Conservation (phyloP, 768 basidiomycete genomes). For the Tulasnella sp. region DNA sequence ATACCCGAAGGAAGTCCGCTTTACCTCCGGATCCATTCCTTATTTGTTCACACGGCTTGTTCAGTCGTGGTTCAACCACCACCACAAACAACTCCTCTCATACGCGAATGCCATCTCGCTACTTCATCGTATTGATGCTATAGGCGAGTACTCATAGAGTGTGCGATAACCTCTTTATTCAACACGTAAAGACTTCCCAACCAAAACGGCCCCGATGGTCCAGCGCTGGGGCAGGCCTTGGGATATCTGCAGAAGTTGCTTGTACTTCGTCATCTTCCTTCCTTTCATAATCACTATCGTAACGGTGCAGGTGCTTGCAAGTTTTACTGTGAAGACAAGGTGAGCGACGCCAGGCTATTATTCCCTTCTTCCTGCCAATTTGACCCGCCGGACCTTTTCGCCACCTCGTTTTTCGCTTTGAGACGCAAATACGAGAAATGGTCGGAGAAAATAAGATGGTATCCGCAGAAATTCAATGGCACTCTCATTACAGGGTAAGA, state of each 20-base stretch:
- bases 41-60: too few species aligned
- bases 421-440: neutral
- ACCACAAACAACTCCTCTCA: neutral
- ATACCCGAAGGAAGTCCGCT: too few species aligned
- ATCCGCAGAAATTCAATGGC: neutral
- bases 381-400: neutral
- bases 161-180: neutral
- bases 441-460: neutral
- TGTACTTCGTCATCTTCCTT: neutral
- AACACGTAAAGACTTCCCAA: neutral
- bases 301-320: neutral
- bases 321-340: neutral
- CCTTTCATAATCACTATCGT: neutral
- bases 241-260: neutral
- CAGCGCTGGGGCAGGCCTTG: too few species aligned
- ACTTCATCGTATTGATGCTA: neutral
- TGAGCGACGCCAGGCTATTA: neutral
- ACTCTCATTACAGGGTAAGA: neutral
- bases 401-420: neutral
- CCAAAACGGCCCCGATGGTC: neutral
- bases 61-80: neutral
- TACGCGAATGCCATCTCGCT: neutral
- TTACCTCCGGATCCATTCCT: too few species aligned
- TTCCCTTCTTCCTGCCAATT: neutral
- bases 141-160: neutral